Evolutionary conservation across 169 alveolate species (phyloP).

Genomic region (Cryptosporidium canis): DNA sequence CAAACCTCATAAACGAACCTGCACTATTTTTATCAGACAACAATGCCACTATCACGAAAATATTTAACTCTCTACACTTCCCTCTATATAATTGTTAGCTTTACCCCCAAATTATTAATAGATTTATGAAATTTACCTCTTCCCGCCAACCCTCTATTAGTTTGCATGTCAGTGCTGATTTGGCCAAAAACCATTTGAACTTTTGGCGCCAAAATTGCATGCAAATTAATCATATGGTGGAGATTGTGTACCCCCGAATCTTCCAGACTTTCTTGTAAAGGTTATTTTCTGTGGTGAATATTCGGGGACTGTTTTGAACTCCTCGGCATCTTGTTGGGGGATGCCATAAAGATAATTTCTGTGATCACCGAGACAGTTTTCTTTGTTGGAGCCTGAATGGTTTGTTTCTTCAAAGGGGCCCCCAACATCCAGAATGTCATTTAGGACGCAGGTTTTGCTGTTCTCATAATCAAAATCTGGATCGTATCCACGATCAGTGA

Average conservation of each 20-base stretch:
- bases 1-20: too few relatives aligned
- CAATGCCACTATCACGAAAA: neutral
- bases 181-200: neutral
- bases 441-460: slow-evolving; percentile 36
- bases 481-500: neutral
- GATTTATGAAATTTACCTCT: neutral
- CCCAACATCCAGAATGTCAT: slow-evolving; percentile 5
- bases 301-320: neutral
- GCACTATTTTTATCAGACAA: too few relatives aligned
- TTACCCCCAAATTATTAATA: neutral
- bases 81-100: neutral
- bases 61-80: neutral
- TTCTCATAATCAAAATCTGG: neutral
- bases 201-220: neutral
- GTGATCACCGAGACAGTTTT: neutral
- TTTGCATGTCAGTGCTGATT: neutral
- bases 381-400: neutral
- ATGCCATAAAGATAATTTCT: neutral
- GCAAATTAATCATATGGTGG: slow-evolving; percentile 16
- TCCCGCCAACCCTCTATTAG: neutral
- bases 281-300: slow-evolving; percentile 14
- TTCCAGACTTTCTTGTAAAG: slow-evolving; percentile 22
- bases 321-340: neutral
- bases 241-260: slow-evolving; percentile 37
- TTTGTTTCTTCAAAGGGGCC: neutral